A percentile compares a stretch with the other conserved stretches of the same genome.
These are phyloP conservation scores for Piper betle DNA, from an alignment of 164 flowering plant genomes.

Conservation along the genomic window DNA sequence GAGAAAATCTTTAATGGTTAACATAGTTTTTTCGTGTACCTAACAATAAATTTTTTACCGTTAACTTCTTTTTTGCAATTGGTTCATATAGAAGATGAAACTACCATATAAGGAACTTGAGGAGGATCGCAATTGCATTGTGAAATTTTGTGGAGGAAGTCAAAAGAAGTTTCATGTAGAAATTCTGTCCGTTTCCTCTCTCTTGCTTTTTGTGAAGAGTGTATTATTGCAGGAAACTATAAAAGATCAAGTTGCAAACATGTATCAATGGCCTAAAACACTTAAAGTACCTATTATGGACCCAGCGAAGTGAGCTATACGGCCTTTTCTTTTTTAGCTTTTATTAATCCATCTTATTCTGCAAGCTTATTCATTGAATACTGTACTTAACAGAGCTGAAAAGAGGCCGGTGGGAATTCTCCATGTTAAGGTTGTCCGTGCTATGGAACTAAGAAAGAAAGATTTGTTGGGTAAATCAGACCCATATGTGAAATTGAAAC, in stretches of 20 bases:
- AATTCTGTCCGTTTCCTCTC: background rate
- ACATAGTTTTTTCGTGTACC: conserved; percentile 5
- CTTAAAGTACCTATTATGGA: conserved; percentile 76
- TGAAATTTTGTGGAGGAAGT: too few relatives aligned
- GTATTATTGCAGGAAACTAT: conserved; percentile 56
- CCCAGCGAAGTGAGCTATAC: conserved; percentile 45
- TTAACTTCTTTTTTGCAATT: conserved; percentile 1
- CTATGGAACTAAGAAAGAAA: conserved; percentile 61
- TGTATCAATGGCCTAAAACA: conserved; percentile 91
- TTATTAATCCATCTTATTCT: background rate
- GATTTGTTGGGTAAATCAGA: conserved; percentile 74
- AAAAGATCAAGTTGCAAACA: conserved; percentile 85
- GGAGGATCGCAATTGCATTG: too few relatives aligned
- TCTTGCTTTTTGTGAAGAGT: background rate
- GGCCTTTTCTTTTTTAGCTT: conserved; percentile 6
- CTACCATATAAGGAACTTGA: conserved; percentile 4
- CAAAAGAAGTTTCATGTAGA: background rate
- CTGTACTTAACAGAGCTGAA: conserved; percentile 4
- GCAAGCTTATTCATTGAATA: background rate
- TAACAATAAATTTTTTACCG: too few relatives aligned
- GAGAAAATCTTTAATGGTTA: too few relatives aligned
- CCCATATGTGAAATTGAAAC: conserved; percentile 68
- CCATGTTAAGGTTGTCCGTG: conserved; percentile 52
- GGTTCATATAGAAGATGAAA: background rate
- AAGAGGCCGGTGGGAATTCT: conserved; percentile 70